Conservation (phyloP, 139 green algal species). For the Pleodorina starrii region DNA sequence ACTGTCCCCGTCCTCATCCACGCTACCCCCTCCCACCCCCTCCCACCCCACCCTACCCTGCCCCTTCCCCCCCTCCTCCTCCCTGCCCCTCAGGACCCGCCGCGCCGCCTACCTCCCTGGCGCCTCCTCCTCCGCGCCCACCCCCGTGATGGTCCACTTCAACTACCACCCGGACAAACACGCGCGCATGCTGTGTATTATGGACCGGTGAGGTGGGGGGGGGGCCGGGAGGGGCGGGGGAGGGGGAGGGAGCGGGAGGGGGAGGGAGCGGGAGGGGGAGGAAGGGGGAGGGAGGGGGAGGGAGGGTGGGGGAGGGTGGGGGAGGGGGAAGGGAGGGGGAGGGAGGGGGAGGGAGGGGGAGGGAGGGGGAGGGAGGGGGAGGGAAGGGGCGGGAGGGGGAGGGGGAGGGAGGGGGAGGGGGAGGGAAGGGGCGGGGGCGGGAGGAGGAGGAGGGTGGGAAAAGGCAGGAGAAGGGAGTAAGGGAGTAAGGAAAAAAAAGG, state of each 20-base stretch:
- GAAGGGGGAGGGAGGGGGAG: background rate
- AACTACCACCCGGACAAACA: conserved; percentile 78
- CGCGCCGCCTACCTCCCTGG: conserved; percentile 59
- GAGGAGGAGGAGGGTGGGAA: background rate
- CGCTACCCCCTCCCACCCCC: background rate
- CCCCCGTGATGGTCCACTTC: conserved; percentile 68
- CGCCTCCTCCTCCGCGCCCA: conserved; percentile 20
- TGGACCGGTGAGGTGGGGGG: conserved; percentile 52
- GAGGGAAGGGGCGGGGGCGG: background rate
- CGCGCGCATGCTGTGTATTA: conserved; percentile 72
- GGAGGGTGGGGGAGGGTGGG: background rate
- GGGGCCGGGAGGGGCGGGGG: background rate
- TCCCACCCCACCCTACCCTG: background rate
- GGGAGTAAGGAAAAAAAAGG: no score
- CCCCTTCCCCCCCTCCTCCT: background rate
- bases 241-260: background rate
- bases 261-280: background rate
- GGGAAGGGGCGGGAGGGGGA: no score
- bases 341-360: background rate
- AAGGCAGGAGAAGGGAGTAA: no score
- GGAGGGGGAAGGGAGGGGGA: background rate
- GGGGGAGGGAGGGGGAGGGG: background rate
- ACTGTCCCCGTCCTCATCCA: background rate
- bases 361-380: no score
- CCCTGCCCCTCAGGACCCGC: conserved; percentile 23